Base-by-base conservation (phyloP, 2,329 filamentous ascomycete species). In the Trichoderma sp. region DNA sequence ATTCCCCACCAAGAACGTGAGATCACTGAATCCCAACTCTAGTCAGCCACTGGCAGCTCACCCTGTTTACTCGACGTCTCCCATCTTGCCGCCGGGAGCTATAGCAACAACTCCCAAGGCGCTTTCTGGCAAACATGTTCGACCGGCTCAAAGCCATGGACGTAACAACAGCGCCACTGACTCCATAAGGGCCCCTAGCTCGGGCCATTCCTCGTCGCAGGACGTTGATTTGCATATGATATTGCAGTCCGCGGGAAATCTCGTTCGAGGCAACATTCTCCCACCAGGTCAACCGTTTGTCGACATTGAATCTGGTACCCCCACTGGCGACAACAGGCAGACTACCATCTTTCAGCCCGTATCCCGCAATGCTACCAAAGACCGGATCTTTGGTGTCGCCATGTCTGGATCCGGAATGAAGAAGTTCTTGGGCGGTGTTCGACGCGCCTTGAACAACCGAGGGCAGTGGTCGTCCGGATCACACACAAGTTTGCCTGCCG, bases 91-190 rank as follows among this genome's bases (percentile, higher is more conserved):
- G 20, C 76, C 82, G 3, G 86, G 85, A 9, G 85, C 85, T 4
- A 82, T 90, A 59, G 89, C 89, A 6, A 85, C 85, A 11, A 90
- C 88, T 4, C 89, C 89, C 4, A 87, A 86, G 70, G 82, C 87
- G 1, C 80, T 91, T 3, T 83, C 85, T 12, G 88, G 88, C 70
- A 91, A 91, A 77, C 85, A 88, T 17, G 84, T 88, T 8, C 86
- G 89, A 17, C 86, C 89, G 23, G 81, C 82, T 11, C 86, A 88
- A 73, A 80, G 84, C 3, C 94, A 97, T 81, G 95, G 94, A 80
- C 90, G 94, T 26, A 97, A 93, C 78, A 94, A 91, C 64, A 98
- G 95, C 79, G 91, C 96, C 76, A 93, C 92, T 0, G 93, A 98
- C 81, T 95, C 95, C 1, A 81, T 95, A 66, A 86, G 94, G 75